These are phyloP conservation scores for Epichloe gansuensis DNA, from an alignment of 2,329 filamentous ascomycete species.

Conservation along the genomic window DNA sequence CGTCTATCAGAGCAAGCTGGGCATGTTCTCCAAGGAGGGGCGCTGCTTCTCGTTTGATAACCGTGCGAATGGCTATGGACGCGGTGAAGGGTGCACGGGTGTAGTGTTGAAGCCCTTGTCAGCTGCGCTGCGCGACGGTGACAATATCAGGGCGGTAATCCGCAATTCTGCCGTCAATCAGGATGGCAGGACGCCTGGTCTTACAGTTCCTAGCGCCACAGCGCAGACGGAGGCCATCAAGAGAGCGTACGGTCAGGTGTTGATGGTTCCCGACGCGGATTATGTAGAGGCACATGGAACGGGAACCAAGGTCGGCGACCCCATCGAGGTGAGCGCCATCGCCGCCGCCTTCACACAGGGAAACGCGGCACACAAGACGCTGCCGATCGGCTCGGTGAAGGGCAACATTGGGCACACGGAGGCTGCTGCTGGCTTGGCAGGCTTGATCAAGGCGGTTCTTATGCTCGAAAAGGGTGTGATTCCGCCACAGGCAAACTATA, in stretches of 20 bases:
- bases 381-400: conserved; percentile 17
- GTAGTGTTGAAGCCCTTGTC: conserved; percentile 29
- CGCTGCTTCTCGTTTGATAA: conserved; percentile 26
- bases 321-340: conserved; percentile 31
- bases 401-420: conserved; percentile 13
- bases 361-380: conserved; percentile 20
- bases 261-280: conserved; percentile 16
- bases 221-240: conserved; percentile 25
- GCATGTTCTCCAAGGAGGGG: conserved; percentile 11
- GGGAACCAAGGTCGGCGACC: conserved; percentile 34
- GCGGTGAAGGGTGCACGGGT: conserved; percentile 31
- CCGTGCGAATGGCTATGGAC: conserved; percentile 33
- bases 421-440: conserved; percentile 15
- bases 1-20: conserved; percentile 12
- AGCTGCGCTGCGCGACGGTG: conserved; percentile 28
- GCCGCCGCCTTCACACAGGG: conserved; percentile 7
- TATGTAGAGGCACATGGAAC: conserved; percentile 34
- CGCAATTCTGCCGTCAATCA: conserved; percentile 22
- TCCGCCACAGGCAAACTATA: conserved; percentile 12
- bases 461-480: conserved; percentile 17
- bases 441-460: conserved; percentile 17
- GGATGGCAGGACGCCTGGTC: conserved; percentile 29
- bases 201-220: conserved; percentile 21
- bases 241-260: conserved; percentile 16
- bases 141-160: conserved; percentile 23